Conservation (phyloP, 2,329 filamentous ascomycete genomes). For the Lasiodiplodia theobromae region DNA sequence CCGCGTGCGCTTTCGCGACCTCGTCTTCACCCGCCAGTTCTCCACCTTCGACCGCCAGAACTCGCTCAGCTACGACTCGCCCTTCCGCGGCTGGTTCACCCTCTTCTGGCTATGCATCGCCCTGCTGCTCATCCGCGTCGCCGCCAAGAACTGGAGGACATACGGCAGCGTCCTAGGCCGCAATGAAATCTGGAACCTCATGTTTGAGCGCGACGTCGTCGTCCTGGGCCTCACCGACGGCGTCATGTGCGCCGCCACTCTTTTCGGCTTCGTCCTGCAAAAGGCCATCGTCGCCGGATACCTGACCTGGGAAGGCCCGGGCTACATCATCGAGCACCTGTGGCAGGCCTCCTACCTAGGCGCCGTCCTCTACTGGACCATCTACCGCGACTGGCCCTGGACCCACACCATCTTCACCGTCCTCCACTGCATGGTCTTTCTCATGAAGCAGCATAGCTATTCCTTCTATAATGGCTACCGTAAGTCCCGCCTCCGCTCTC, state of each 20-base stretch:
- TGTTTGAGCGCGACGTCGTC: conserved; percentile 65
- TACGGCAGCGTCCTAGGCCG: conserved; percentile 73
- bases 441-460: conserved; percentile 87
- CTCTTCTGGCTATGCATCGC: conserved; percentile 78
- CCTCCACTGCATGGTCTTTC: conserved; percentile 74
- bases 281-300: conserved; percentile 64
- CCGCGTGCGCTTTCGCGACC: conserved; percentile 54
- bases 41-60: conserved; percentile 79
- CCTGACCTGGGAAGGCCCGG: conserved; percentile 70
- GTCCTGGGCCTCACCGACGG: conserved; percentile 68
- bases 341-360: conserved; percentile 74
- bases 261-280: conserved; percentile 71
- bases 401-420: conserved; percentile 82
- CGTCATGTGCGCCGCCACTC: conserved; percentile 71
- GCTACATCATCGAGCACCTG: conserved; percentile 77
- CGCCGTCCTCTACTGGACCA: conserved; percentile 69
- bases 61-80: conserved; percentile 67
- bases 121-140: conserved; percentile 71
- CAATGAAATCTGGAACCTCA: conserved; percentile 74
- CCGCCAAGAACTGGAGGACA: conserved; percentile 71
- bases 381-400: conserved; percentile 80
- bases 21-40: conserved; percentile 76
- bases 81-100: conserved; percentile 81
- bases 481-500: conserved; percentile 36
- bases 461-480: conserved; percentile 79